A percentile compares a stretch with the other conserved stretches of the same genome.
phyloP scores from a whole-genome alignment of 257 asterid genomes.

The Solanum neorickii region DNA sequence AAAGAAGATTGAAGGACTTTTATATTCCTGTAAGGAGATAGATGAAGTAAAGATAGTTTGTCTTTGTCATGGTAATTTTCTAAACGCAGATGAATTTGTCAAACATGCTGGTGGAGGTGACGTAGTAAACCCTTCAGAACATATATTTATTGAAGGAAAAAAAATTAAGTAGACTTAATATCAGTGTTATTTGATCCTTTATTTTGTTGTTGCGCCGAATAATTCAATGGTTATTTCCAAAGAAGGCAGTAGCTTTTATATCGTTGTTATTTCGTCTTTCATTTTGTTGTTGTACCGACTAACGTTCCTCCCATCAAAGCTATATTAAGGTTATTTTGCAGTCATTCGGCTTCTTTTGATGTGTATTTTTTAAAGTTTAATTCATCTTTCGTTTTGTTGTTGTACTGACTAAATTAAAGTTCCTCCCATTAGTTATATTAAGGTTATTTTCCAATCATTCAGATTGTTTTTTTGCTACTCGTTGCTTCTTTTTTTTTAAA shows the following conservation, averaged over 20 bases:
- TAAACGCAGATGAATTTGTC: conserved; percentile 64
- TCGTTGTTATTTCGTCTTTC: background rate
- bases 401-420: background rate
- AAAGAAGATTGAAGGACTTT: conserved; percentile 40
- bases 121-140: conserved; percentile 59
- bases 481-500: background rate
- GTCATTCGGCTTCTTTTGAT: background rate
- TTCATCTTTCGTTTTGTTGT: background rate
- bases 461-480: too few relatives aligned
- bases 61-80: conserved; percentile 68
- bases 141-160: conserved; percentile 33
- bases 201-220: too few relatives aligned
- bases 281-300: background rate
- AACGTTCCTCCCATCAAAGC: background rate
- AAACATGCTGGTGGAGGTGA: conserved; percentile 66
- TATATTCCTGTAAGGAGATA: conserved; percentile 42
- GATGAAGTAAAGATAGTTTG: conserved; percentile 71
- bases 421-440: background rate
- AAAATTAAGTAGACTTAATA: background rate
- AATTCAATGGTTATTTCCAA: background rate
- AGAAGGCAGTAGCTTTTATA: background rate
- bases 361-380: background rate
- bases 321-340: background rate
- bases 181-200: background rate
- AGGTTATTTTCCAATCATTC: background rate